phyloP scores from a whole-genome alignment of 2,329 filamentous ascomycete genomes.

The Amylocarpus encephaloides region DNA sequence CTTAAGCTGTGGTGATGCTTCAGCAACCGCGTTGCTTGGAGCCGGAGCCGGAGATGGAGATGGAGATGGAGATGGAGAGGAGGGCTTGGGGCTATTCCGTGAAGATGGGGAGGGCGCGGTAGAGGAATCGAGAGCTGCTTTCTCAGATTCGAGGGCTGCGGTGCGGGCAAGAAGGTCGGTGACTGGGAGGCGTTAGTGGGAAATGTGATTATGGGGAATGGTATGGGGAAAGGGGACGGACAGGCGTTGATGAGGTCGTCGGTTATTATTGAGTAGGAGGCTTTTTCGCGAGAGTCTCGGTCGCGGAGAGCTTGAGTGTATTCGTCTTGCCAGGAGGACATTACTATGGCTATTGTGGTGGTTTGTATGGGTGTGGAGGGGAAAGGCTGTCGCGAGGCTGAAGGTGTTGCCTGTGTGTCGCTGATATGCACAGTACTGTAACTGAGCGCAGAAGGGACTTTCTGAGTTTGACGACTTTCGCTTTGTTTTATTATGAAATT shows the following conservation, averaged over 20 bases:
- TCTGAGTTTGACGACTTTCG: no score
- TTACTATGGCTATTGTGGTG: constrained; percentile 13
- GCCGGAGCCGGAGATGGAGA: constrained; percentile 17
- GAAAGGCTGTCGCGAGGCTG: background rate
- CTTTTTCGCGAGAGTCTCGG: constrained; percentile 62
- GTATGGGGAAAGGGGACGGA: constrained; percentile 37
- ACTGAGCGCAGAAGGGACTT: no score
- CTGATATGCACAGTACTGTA: no score
- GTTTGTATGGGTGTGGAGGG: background rate
- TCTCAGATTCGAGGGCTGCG: constrained; percentile 54
- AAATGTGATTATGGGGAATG: background rate
- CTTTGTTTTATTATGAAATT: no score
- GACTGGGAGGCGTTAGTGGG: constrained; percentile 39
- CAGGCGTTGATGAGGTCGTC: constrained; percentile 71
- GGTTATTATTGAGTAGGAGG: constrained; percentile 50
- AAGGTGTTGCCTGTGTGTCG: no score
- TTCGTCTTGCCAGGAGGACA: constrained; percentile 63
- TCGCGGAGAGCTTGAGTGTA: constrained; percentile 71
- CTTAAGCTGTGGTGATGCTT: constrained; percentile 45
- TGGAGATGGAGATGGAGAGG: constrained; percentile 20
- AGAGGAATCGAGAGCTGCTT: constrained; percentile 32
- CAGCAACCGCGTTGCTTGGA: constrained; percentile 3
- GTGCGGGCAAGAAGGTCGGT: constrained; percentile 62
- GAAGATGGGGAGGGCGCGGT: constrained; percentile 21
- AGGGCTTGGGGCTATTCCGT: constrained; percentile 15